Evolutionary conservation across 768 basidiomycete species (phyloP), one percentile per base, ranked within the genome.

Genomic region (Trametes villosa): DNA sequence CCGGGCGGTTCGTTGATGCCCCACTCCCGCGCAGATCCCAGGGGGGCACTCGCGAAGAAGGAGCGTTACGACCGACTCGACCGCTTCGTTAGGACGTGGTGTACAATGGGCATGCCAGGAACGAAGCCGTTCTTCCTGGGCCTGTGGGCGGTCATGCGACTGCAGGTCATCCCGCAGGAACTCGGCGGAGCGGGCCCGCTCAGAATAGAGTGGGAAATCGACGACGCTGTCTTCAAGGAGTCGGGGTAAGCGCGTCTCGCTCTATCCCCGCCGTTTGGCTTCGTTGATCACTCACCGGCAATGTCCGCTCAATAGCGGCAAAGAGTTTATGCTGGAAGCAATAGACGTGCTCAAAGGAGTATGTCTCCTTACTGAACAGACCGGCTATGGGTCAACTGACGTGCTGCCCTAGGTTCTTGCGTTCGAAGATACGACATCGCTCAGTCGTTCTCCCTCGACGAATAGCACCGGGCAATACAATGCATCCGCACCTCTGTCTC

Each of bases 221-320:
- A 96, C 73, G 94, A 96, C 78, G 93, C 93, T 20, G 92, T 96
- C 17, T 93, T 96, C 77, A 89, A 94, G 70, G 94, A 96, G 76
- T 85, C 93, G 64, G 94, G 91, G 94, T 94, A 80, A 80, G 94
- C 84, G 31, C 33, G 36, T 31, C 45, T 54, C 31, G 38, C 52
- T 60, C 20, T 59, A 49, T 70, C 58, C 44, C 57, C 46, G 57
- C 38, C 26, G 55, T 56, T 55, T 45, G 59, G 33, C 44, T 66
- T 64, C 36, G 70, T 60, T 60, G 57, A 60, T 50, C 60, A 59
- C 49, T 34, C 49, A 40, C 63, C 55, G 70, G 57, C 69, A 63
- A 65, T 61, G 53, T 36, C 68, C 53, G 57, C 67, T 64, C 53
- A 64, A 57, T 74, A 96, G 94, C 70, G 94, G 94, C 60, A 91